Evolutionary conservation across 2,329 filamentous ascomycete genomes (phyloP).

Genomic region (Arthrobotrys sinensis): DNA sequence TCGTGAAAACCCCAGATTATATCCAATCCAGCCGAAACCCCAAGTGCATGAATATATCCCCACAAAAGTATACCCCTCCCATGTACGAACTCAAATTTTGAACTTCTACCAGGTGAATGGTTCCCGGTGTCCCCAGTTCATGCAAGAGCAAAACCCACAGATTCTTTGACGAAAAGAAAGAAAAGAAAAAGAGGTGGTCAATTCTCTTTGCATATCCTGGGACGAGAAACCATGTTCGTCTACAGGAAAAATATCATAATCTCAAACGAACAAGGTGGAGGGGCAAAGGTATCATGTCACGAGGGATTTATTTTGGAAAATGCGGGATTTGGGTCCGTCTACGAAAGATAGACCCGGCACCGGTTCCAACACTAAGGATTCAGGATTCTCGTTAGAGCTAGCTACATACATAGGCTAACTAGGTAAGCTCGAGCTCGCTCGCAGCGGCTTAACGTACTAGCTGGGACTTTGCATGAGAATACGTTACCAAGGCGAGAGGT

Average conservation of each 20-base stretch:
- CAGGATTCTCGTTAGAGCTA: conserved; percentile 31
- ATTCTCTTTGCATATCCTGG: conserved; percentile 31
- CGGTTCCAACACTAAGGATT: conserved; percentile 32
- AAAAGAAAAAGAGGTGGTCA: conserved; percentile 11
- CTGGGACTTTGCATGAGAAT: conserved; percentile 17
- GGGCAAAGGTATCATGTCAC: conserved; percentile 35
- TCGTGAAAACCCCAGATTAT: conserved; percentile 32
- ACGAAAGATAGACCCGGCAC: conserved; percentile 11
- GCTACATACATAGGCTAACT: conserved; percentile 34
- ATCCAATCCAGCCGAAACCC: conserved; percentile 50
- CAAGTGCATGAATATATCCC: conserved; percentile 35
- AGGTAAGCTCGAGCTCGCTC: conserved; percentile 28
- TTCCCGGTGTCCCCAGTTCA: conserved; percentile 40
- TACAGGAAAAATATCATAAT: conserved; percentile 36
- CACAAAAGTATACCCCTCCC: conserved; percentile 26
- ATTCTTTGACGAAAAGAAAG: conserved; percentile 11
- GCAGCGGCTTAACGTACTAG: background rate
- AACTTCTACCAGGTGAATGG: conserved; percentile 48
- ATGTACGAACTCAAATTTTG: conserved; percentile 35
- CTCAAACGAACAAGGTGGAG: conserved; percentile 31
- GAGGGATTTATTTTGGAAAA: conserved; percentile 58
- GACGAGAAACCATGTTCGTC: conserved; percentile 36
- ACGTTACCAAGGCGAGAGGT: background rate
- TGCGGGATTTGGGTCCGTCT: conserved; percentile 61
- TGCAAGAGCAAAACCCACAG: background rate